Evolutionary conservation across 306 rosid genomes (phyloP).

Genomic region (Casuarina cunninghamiana): DNA sequence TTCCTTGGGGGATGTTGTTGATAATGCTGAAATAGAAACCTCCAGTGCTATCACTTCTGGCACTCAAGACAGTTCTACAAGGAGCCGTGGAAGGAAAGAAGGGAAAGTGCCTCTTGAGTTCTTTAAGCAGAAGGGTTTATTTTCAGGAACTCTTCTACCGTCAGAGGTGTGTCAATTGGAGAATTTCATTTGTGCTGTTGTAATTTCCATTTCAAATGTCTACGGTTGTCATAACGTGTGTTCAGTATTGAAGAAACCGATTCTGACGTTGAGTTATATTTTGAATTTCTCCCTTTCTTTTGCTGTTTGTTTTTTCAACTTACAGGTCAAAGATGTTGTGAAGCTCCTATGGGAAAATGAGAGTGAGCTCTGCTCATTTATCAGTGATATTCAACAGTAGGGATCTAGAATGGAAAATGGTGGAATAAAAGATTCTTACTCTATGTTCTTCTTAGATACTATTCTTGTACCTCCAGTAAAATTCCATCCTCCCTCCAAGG

Average conservation of each 20-base stretch:
- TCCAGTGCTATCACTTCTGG: slow-evolving; percentile 19
- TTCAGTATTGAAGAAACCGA: background rate
- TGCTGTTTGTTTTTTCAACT: slow-evolving; percentile 14
- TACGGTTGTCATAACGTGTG: background rate
- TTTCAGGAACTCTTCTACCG: slow-evolving; percentile 65
- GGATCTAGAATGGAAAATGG: slow-evolving; percentile 67
- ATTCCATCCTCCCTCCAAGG: slow-evolving; percentile 87
- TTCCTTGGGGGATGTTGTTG: slow-evolving; percentile 23
- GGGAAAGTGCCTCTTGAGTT: slow-evolving; percentile 33
- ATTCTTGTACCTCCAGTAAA: slow-evolving; percentile 88
- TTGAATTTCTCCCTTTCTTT: background rate
- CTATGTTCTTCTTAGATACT: slow-evolving; percentile 82
- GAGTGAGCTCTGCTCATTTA: slow-evolving; percentile 55
- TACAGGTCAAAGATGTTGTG: slow-evolving; percentile 61
- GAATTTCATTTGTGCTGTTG: background rate
- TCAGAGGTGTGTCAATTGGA: slow-evolving; percentile 55
- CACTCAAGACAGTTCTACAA: slow-evolving; percentile 25
- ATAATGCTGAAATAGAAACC: slow-evolving; percentile 36
- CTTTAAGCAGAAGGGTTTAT: slow-evolving; percentile 31
- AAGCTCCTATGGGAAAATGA: slow-evolving; percentile 73
- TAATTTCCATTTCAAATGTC: background rate
- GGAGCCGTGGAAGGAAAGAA: slow-evolving; percentile 25
- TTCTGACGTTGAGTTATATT: background rate
- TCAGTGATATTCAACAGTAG: slow-evolving; percentile 69
- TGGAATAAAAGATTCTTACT: slow-evolving; percentile 62